These are phyloP conservation scores for Clathrospora elynae DNA, from an alignment of 2,329 filamentous ascomycete species.

Conservation along the genomic window DNA sequence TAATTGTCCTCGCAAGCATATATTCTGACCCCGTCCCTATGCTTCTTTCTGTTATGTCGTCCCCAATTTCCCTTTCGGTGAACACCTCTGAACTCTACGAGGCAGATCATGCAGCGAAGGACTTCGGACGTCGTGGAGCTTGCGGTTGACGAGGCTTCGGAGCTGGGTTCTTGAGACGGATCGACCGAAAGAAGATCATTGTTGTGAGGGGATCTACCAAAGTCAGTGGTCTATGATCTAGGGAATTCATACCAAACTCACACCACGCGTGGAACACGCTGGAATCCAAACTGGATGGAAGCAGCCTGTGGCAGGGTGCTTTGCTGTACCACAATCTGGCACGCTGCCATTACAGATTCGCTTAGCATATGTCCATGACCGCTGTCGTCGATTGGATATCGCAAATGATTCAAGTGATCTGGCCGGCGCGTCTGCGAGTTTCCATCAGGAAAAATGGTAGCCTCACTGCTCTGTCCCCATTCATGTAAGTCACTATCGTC, in stretches of 20 bases:
- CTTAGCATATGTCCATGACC: too few relatives aligned
- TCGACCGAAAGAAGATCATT: neutral
- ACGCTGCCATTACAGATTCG: neutral
- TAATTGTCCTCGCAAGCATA: neutral
- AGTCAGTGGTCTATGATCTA: neutral
- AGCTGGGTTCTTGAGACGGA: neutral
- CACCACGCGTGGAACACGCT: neutral
- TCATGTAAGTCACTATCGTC: neutral
- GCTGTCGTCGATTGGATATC: too few relatives aligned
- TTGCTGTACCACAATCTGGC: neutral
- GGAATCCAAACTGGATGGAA: neutral
- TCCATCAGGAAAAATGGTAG: neutral
- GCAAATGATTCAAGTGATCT: neutral
- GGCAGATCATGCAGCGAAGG: neutral
- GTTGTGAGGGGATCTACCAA: neutral
- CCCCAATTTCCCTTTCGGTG: neutral
- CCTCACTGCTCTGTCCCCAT: neutral
- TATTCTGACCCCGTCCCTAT: neutral
- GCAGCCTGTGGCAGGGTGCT: neutral
- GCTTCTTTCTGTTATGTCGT: neutral
- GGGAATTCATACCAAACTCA: neutral
- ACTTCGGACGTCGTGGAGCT: neutral
- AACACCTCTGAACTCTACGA: neutral
- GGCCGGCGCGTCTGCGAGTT: neutral
- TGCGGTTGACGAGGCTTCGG: neutral